Evolutionary conservation across 495 filamentous ascomycete genomes (phyloP).

Genomic region (Cercophora sp.): DNA sequence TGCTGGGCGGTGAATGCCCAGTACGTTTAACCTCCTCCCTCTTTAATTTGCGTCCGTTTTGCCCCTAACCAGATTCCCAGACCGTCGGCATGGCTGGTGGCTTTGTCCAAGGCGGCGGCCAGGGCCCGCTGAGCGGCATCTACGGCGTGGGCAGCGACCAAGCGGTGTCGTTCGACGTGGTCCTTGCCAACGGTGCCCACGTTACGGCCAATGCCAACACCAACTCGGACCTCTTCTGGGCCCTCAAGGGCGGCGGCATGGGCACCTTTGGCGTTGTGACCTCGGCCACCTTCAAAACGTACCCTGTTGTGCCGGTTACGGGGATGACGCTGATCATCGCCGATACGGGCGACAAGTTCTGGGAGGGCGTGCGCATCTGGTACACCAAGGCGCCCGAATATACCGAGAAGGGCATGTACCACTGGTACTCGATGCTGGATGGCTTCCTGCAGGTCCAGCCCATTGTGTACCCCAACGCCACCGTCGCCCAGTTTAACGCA

Average conservation of each 20-base stretch:
- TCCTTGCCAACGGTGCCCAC: conserved; percentile 42
- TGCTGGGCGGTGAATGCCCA: conserved; percentile 35
- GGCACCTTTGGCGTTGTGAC: conserved; percentile 49
- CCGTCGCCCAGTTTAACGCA: conserved; percentile 22
- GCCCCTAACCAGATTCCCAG: neutral
- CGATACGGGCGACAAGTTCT: conserved; percentile 36
- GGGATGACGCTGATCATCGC: conserved; percentile 31
- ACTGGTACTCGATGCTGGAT: conserved; percentile 27
- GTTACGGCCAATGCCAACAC: conserved; percentile 38
- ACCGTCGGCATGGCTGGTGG: conserved; percentile 38
- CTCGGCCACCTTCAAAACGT: conserved; percentile 31
- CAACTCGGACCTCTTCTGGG: conserved; percentile 46
- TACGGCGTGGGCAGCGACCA: conserved; percentile 42
- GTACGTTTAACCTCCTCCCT: neutral
- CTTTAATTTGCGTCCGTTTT: neutral
- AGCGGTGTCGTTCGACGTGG: conserved; percentile 43
- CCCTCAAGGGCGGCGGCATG: conserved; percentile 40
- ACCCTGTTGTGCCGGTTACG: conserved; percentile 37
- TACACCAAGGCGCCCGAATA: conserved; percentile 34
- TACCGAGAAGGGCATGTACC: conserved; percentile 36
- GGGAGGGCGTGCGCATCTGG: conserved; percentile 39
- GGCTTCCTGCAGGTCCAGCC: conserved; percentile 19
- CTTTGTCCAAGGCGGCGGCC: conserved; percentile 39
- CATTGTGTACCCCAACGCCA: conserved; percentile 29
- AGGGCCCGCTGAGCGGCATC: conserved; percentile 34